Evolutionary conservation across 2,329 filamentous ascomycete species (phyloP).

Genomic region (Claviceps purpurea): DNA sequence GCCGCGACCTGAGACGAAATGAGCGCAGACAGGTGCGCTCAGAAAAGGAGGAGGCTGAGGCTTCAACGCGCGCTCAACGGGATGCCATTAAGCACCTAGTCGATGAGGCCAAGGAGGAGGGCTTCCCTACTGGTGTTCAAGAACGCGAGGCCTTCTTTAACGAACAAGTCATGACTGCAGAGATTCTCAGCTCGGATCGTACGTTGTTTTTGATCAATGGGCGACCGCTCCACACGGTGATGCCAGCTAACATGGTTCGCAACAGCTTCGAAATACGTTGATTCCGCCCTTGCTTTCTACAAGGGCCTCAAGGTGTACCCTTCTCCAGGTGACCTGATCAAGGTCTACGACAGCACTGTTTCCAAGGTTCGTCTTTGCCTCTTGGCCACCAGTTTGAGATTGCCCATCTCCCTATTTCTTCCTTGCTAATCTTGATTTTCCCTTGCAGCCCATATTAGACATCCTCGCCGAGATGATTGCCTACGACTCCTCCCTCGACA

Average conservation of each 20-base stretch:
- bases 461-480: slow-evolving; percentile 97
- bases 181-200: slow-evolving; percentile 74
- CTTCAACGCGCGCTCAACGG: slow-evolving; percentile 51
- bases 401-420: background rate
- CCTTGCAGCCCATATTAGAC: slow-evolving; percentile 67
- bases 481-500: slow-evolving; percentile 61
- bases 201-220: slow-evolving; percentile 13
- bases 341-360: slow-evolving; percentile 97
- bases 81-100: slow-evolving; percentile 63
- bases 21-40: slow-evolving; percentile 58
- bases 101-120: slow-evolving; percentile 74
- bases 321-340: slow-evolving; percentile 79
- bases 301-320: slow-evolving; percentile 98
- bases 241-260: background rate
- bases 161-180: slow-evolving; percentile 82
- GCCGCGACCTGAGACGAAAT: slow-evolving; percentile 57
- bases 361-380: slow-evolving; percentile 53
- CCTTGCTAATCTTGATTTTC: background rate
- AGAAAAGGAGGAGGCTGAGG: slow-evolving; percentile 59
- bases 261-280: slow-evolving; percentile 53
- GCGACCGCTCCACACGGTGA: no score
- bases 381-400: background rate
- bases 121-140: slow-evolving; percentile 80
- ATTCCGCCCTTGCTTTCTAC: slow-evolving; percentile 92
- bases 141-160: slow-evolving; percentile 96